Conservation (phyloP, 2,329 filamentous ascomycete genomes). For the Sporothrix brasiliensis region DNA sequence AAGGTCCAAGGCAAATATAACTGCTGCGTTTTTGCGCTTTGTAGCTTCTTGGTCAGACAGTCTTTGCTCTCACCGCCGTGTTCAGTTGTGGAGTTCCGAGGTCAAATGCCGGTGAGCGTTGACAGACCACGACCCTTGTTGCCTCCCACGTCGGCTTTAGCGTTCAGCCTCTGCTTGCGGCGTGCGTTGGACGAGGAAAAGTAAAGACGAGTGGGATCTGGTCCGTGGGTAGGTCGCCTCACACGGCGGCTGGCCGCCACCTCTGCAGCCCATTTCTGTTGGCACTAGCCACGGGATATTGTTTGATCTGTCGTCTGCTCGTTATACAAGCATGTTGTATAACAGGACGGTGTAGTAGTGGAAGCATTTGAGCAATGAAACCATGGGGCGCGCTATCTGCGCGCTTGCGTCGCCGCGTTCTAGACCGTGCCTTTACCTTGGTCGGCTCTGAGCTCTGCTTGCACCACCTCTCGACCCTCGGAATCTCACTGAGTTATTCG, state of each 20-base stretch:
- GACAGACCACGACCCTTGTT: not conserved
- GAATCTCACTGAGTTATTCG: not conserved
- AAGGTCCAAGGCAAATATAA: not conserved
- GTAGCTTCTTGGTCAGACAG: not conserved
- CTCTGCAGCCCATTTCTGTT: conserved; percentile 12
- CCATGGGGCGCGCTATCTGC: not conserved
- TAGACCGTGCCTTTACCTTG: not conserved
- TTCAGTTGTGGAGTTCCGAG: not conserved
- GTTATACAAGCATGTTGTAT: too few relatives aligned
- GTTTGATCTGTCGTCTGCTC: too few relatives aligned
- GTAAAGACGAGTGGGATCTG: not conserved
- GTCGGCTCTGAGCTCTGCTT: not conserved
- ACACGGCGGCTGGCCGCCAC: conserved; percentile 18
- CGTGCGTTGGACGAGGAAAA: not conserved
- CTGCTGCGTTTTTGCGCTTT: not conserved
- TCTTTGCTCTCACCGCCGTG: conserved; percentile 16
- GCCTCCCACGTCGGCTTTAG: not conserved
- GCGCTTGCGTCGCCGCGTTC: not conserved
- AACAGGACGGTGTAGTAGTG: too few relatives aligned
- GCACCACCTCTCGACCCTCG: not conserved
- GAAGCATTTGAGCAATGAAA: not conserved
- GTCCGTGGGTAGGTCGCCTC: not conserved
- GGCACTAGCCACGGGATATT: not conserved
- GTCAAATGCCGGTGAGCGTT: conserved; percentile 23
- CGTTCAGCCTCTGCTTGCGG: not conserved